Evolutionary conservation across 2,329 filamentous ascomycete genomes (phyloP), one percentile per base, ranked within the genome.

Genomic region (Pseudocercospora pini-densiflorae): DNA sequence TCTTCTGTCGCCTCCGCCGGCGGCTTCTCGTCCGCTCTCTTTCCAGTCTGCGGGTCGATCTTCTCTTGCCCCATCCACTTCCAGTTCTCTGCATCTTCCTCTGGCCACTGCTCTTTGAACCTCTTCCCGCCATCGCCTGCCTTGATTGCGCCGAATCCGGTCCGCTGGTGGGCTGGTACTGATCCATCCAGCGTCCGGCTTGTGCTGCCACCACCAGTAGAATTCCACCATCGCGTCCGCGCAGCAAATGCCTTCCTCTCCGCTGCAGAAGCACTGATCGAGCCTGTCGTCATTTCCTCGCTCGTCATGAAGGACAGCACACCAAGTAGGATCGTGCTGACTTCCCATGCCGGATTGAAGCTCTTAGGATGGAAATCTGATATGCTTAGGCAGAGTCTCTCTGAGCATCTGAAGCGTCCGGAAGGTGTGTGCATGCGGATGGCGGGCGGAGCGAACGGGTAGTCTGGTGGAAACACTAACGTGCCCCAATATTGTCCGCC

Each of bases 391-490:
- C 95, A 99, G 23, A 99, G 88, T 59, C 95, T 88, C 14, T 93
- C 94, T 1, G 91, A 95, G 1, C 94, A 93, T 78, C 97, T 93
- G 82, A 99, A 99, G 76, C 95, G 92, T 66, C 95, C 95, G 12
- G 91, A 94, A 1, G 95, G 95, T 0, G 95, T 99, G 84, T 98
- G 95, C 95, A 99, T 99, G 77, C 94, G 93, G 80, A 99, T 99
- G 1, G 95, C 93, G 4, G 95, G 95, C 33, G 95, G 95, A 12
- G 94, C 94, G 80, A 97, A 99, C 27, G 95, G 95, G 79, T 99
- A 99, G 83, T 97, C 94, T 8, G 94, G 88, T 16, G 95, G 95
- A 80, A 99, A 99, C 71, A 96, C 90, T 59, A 99, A 86, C 1
- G 94, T 97, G 57, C 95, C 95, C 95, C 95, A 99, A 84, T 98